Base-by-base conservation (phyloP, 306 rosid species). In the Notholithocarpus densiflorus region DNA sequence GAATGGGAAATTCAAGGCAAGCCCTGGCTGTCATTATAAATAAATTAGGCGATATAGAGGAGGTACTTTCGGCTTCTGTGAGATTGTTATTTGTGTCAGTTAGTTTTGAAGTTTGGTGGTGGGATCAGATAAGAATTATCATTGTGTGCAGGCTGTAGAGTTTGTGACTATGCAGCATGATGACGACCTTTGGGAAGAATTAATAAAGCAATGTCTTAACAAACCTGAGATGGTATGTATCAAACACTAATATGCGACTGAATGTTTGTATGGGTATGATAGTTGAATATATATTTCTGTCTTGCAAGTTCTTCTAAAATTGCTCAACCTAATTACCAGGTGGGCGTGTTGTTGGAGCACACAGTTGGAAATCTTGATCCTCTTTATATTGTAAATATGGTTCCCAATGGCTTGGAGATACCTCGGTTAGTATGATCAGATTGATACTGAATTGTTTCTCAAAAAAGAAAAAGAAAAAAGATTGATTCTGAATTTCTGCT, bases 1-100 rank as follows among this genome's bases (percentile, higher is more conserved):
- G 99, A 80, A 95, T 95, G 98, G 99, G 99, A 77, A 95, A 95
- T 80, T 72, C 97, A 2, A 95, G 90, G 78, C 89, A 91, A 88
- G 99, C 98, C 68, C 91, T 95, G 53, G 84, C 94, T 48, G 83
- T 95, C 74, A 91, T 91, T 86, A 95, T 95, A 72, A 88, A 91
- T 83, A 86, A 91, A 45, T 82, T 95, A 79, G 98, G 97, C 74
- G 98, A 95, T 84, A 93, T 95, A 51, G 92, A 89, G 84, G 99
- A 95, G 98, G 99, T 93, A 90, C 59, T 61, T 71, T 19, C 75
- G 18, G 82, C 75, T 73, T 82, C 71, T 80, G 62, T 19, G 72
- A 21, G 24, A 66, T 37, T n/a, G 8, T 59, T 43, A 66, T 81
- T 73, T 68, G 40, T 12, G 29, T 64, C 54, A 73, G 60, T 74